These are phyloP conservation scores for Wallacemonas sp. DNA, from an alignment of 208 protist genomes.

Conservation along the genomic window DNA sequence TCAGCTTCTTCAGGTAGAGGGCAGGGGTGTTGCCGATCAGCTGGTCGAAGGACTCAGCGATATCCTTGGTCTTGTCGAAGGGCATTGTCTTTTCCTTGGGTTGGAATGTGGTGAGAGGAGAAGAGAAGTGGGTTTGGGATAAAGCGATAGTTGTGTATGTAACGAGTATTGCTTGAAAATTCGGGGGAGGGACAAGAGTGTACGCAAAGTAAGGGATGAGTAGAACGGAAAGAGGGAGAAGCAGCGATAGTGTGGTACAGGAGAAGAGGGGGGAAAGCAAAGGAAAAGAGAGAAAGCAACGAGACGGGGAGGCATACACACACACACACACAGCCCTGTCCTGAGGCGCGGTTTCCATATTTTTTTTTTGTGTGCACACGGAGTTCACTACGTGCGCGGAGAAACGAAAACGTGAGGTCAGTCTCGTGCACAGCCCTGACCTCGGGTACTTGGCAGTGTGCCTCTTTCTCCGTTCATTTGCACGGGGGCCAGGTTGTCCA, in stretches of 20 bases:
- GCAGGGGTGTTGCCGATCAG: slow-evolving; percentile 92
- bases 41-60: slow-evolving; percentile 69
- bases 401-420: too few relatives aligned
- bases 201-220: neutral
- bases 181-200: neutral
- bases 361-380: neutral
- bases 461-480: too few relatives aligned
- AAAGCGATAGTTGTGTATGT: too few relatives aligned
- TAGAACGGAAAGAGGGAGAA: neutral
- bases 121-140: slow-evolving; percentile 3
- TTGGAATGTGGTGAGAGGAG: neutral
- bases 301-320: too few relatives aligned
- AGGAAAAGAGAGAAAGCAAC: slow-evolving; percentile 11
- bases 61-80: slow-evolving; percentile 59
- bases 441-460: too few relatives aligned
- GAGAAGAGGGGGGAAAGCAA: neutral
- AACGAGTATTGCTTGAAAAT: too few relatives aligned
- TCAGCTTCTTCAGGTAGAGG: slow-evolving; percentile 84
- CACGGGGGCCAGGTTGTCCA: too few relatives aligned
- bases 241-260: neutral
- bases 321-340: too few relatives aligned
- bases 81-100: slow-evolving; percentile 8
- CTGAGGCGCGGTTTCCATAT: too few relatives aligned
- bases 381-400: too few relatives aligned
- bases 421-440: too few relatives aligned